phyloP scores from a whole-genome alignment of 306 rosid species.

The Lathyrus oleraceus region DNA sequence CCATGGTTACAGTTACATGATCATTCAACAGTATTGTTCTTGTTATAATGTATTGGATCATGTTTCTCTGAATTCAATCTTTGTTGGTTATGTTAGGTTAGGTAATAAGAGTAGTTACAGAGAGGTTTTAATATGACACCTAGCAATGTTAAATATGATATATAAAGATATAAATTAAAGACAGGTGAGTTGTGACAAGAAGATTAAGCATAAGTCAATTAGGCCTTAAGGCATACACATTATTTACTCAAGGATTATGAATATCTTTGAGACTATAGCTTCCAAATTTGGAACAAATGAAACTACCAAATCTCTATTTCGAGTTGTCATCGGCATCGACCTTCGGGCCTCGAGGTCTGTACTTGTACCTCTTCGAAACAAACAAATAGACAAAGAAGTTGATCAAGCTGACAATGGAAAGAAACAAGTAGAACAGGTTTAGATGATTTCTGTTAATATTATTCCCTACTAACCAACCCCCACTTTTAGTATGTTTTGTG shows the following conservation, averaged over 20 bases:
- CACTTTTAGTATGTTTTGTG: conserved; percentile 53
- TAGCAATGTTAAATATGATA: not conserved
- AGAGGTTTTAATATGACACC: not conserved
- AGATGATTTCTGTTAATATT: conserved; percentile 81
- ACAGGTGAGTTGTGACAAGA: not conserved
- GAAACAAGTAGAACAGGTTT: conserved; percentile 74
- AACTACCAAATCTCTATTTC: conserved; percentile 13
- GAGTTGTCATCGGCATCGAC: conserved; percentile 28
- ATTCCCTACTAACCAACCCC: conserved; percentile 87
- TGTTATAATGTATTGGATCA: no score
- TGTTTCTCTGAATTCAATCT: no score
- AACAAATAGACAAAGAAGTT: conserved; percentile 68
- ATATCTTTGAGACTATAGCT: not conserved
- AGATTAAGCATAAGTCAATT: not conserved
- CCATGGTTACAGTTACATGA: no score
- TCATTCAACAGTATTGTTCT: no score
- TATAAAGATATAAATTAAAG: not conserved
- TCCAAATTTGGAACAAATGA: conserved; percentile 28
- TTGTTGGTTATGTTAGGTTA: no score
- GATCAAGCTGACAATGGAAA: conserved; percentile 66
- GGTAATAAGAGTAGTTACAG: no score
- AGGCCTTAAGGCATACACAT: not conserved
- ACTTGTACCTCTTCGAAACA: conserved; percentile 69
- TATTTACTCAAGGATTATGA: not conserved
- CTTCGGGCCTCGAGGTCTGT: conserved; percentile 49